These are phyloP conservation scores for Penicillium herquei DNA, from an alignment of 495 filamentous ascomycete species.

Conservation along the genomic window DNA sequence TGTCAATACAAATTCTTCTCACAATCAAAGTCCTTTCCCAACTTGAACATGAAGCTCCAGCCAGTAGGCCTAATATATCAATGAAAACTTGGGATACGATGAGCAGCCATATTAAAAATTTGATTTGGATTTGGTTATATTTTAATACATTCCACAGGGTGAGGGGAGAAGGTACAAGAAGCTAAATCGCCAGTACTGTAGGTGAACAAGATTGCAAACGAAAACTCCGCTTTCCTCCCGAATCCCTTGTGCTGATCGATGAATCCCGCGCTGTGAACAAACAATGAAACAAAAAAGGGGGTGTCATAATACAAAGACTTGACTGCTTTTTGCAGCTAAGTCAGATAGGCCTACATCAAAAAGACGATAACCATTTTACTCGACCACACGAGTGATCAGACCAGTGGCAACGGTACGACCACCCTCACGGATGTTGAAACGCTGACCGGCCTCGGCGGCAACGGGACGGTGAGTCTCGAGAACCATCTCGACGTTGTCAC, in stretches of 20 bases:
- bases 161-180: slow-evolving; percentile 29
- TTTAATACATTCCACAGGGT: slow-evolving; percentile 27
- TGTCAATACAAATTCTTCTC: no score
- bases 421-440: slow-evolving; percentile 96
- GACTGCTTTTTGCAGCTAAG: slow-evolving; percentile 6
- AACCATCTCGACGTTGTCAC: slow-evolving; percentile 97
- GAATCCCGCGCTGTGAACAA: slow-evolving; percentile 40
- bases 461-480: slow-evolving; percentile 76
- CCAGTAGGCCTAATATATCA: no score
- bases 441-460: slow-evolving; percentile 83
- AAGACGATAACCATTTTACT: slow-evolving; percentile 18
- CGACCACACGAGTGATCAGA: slow-evolving; percentile 78
- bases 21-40: no score
- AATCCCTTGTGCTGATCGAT: slow-evolving; percentile 32
- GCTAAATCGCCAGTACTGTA: slow-evolving; percentile 50
- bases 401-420: slow-evolving; percentile 92
- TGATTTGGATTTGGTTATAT: slow-evolving; percentile 9
- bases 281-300: slow-evolving; percentile 31
- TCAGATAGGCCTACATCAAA: slow-evolving; percentile 7
- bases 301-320: slow-evolving; percentile 38
- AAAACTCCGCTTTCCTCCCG: slow-evolving; percentile 40
- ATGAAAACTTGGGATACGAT: no score
- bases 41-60: no score
- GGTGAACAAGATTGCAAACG: slow-evolving; percentile 38
- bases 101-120: background rate